Percentiles rank a stretch among this genome's conserved stretches.
Conservation (phyloP, 441 rosid species). For the Isatis lusitanica region DNA sequence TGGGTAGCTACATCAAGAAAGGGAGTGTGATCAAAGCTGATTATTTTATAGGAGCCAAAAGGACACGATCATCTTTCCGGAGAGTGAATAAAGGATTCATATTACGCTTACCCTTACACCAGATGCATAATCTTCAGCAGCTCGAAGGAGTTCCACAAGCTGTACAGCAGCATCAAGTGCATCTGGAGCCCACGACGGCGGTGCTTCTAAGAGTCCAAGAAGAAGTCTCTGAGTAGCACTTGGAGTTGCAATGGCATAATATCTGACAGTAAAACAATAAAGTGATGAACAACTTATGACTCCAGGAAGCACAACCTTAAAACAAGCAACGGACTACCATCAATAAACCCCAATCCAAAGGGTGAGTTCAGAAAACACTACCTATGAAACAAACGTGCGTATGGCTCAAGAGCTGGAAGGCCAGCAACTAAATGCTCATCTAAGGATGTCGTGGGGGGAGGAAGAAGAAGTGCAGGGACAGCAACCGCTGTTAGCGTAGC, state of each 20-base stretch:
- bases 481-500: constrained; percentile 95
- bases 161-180: constrained; percentile 99
- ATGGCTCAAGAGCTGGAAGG: constrained; percentile 97
- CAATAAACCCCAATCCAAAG: constrained; percentile 1
- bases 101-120: constrained; percentile 79
- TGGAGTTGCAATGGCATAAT: constrained; percentile 97
- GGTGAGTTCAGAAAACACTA: constrained; percentile 36
- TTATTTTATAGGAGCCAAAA: background rate
- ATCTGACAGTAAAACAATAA: constrained; percentile 46
- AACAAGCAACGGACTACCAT: constrained; percentile 6
- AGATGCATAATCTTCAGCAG: constrained; percentile 96
- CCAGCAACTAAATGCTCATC: constrained; percentile 99
- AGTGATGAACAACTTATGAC: constrained; percentile 4
- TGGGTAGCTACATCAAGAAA: constrained; percentile 74
- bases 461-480: constrained; percentile 97
- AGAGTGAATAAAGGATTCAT: background rate
- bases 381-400: constrained; percentile 96
- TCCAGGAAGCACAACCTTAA: constrained; percentile 8
- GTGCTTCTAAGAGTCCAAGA: constrained; percentile 98
- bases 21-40: constrained; percentile 22
- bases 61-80: background rate
- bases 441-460: constrained; percentile 95
- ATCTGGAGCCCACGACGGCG: constrained; percentile 99
- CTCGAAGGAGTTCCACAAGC: constrained; percentile 98
- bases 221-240: constrained; percentile 99